Evolutionary conservation across 2,329 filamentous ascomycete species (phyloP).

Genomic region (Zopfia rhizophila): DNA sequence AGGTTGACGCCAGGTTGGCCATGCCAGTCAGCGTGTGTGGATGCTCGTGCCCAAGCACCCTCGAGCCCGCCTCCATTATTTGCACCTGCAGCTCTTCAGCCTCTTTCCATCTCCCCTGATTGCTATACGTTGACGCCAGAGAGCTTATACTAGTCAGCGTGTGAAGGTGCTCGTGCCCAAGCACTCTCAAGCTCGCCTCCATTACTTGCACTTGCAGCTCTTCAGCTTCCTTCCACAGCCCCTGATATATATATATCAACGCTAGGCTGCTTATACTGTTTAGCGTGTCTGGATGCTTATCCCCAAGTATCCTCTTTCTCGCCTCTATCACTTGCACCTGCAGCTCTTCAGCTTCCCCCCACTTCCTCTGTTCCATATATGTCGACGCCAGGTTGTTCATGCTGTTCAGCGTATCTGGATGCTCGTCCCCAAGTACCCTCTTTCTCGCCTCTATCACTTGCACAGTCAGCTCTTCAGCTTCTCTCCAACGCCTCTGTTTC

Average conservation of each 20-base stretch:
- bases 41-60: too few relatives aligned
- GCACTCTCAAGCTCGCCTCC: neutral
- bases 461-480: conserved; percentile 6
- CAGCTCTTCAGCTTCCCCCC: too few relatives aligned
- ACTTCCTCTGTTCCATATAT: conserved; percentile 8
- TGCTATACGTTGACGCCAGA: too few relatives aligned
- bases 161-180: too few relatives aligned
- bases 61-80: too few relatives aligned
- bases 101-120: too few relatives aligned
- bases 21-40: too few relatives aligned
- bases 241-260: conserved; percentile 3
- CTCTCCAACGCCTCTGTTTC: conserved; percentile 12
- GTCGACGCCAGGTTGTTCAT: conserved; percentile 17
- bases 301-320: conserved; percentile 5
- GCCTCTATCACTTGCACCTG: conserved; percentile 7
- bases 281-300: conserved; percentile 8
- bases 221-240: conserved; percentile 15
- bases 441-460: conserved; percentile 12
- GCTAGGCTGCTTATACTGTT: conserved; percentile 5
- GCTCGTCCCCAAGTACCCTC: conserved; percentile 11
- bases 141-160: too few relatives aligned
- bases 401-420: conserved; percentile 20
- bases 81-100: too few relatives aligned
- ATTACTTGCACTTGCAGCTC: conserved; percentile 17
- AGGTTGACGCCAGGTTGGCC: too few relatives aligned